A percentile compares a stretch with the other conserved stretches of the same genome.
These are phyloP conservation scores for Hemerocallis citrina DNA, from an alignment of 106 monocot genomes.

Conservation along the genomic window DNA sequence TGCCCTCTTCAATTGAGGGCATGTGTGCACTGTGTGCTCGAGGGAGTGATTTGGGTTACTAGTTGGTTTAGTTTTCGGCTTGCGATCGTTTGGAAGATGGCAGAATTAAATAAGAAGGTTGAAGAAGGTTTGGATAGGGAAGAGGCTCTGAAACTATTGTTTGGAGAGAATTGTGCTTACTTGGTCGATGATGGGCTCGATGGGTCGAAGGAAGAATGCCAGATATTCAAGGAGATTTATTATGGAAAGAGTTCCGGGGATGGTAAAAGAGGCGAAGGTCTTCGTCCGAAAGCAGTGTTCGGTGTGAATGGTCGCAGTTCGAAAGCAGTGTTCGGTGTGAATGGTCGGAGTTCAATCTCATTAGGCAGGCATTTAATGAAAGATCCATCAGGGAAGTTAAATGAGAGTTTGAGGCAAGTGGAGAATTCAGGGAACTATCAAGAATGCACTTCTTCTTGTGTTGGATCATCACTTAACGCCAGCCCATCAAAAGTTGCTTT, in stretches of 20 bases:
- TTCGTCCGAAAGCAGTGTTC: background rate
- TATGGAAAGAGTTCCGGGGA: conserved; percentile 3
- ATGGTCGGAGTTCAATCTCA: conserved; percentile 1
- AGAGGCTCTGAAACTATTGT: conserved; percentile 23
- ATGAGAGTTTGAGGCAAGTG: conserved; percentile 1
- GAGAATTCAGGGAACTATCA: background rate
- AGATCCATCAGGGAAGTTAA: background rate
- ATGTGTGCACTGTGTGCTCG: background rate
- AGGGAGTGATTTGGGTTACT: background rate
- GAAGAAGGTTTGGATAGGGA: conserved; percentile 7
- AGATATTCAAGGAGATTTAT: conserved; percentile 52
- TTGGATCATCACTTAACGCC: background rate
- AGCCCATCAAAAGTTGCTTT: background rate
- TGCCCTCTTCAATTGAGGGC: background rate
- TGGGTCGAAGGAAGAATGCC: conserved; percentile 40
- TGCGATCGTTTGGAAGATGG: conserved; percentile 20
- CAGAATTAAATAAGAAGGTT: conserved; percentile 2
- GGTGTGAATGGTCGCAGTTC: too few relatives aligned
- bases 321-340: background rate
- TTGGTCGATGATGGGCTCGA: conserved; percentile 18
- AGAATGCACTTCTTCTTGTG: conserved; percentile 13
- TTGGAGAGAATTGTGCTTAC: conserved; percentile 32
- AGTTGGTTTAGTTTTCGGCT: background rate
- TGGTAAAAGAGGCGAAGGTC: background rate
- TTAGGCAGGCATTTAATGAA: conserved; percentile 5